A percentile compares a stretch with the other conserved stretches of the same genome.
These are phyloP conservation scores for Tetrapisispora taiwanensis DNA, from an alignment of 805 yeast genomes.

Conservation along the genomic window DNA sequence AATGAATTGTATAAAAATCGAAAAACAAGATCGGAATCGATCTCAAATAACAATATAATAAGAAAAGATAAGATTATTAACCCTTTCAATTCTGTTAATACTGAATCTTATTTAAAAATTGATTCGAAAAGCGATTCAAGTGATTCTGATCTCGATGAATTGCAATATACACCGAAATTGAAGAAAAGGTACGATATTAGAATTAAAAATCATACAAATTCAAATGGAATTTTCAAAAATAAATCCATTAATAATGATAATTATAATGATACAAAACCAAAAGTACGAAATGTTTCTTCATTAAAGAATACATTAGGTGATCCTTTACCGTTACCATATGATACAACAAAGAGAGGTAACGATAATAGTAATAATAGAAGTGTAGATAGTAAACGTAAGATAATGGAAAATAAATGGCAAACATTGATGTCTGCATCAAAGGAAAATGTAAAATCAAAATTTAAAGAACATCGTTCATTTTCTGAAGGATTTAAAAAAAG, in stretches of 20 bases:
- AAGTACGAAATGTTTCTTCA: not conserved
- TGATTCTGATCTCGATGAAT: constrained; percentile 20
- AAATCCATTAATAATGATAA: too few species aligned
- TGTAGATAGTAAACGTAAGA: constrained; percentile 11
- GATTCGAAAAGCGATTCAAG: not conserved
- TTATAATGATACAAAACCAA: not conserved
- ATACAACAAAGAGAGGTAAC: not conserved
- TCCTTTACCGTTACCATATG: constrained; percentile 33
- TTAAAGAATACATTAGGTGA: constrained; percentile 25
- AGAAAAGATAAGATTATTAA: not conserved
- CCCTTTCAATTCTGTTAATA: not conserved
- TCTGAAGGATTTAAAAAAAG: not conserved
- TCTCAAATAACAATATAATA: not conserved
- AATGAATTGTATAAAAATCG: constrained; percentile 16
- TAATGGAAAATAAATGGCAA: constrained; percentile 11
- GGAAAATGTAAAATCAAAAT: not conserved
- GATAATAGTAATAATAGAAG: not conserved
- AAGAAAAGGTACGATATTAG: constrained; percentile 16
- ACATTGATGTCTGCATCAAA: not conserved
- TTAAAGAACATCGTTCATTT: not conserved
- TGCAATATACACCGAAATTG: constrained; percentile 24
- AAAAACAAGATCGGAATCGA: constrained; percentile 2
- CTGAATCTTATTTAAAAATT: not conserved
- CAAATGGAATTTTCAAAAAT: not conserved
- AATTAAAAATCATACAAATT: not conserved